Conservation (phyloP, 768 basidiomycete species). For the Leccinum rimulosum region DNA sequence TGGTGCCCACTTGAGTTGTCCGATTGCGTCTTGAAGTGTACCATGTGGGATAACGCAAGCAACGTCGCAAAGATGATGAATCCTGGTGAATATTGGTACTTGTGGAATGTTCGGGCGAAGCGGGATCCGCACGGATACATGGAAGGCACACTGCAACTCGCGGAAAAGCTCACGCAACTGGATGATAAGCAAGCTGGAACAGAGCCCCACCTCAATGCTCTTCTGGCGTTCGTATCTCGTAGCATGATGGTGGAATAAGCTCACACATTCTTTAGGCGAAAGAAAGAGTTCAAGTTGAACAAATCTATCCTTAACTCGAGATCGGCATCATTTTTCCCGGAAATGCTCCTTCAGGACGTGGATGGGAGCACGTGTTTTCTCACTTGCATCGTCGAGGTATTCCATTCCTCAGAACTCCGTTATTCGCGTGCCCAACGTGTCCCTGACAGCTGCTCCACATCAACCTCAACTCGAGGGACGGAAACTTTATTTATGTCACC, state of each 20-base stretch:
- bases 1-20: conserved; percentile 50
- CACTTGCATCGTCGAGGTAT: conserved; percentile 60
- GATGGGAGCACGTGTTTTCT: conserved; percentile 42
- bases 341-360: conserved; percentile 49
- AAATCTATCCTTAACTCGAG: conserved; percentile 18
- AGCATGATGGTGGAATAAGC: not conserved
- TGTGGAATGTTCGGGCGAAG: conserved; percentile 52
- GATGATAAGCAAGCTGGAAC: conserved; percentile 37
- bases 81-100: conserved; percentile 48
- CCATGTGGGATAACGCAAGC: conserved; percentile 57
- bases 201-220: conserved; percentile 40
- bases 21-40: conserved; percentile 48
- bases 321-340: conserved; percentile 35
- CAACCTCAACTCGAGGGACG: conserved; percentile 31
- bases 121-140: conserved; percentile 37
- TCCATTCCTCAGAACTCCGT: conserved; percentile 2
- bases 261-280: conserved; percentile 42
- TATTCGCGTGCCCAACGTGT: not conserved
- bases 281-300: conserved; percentile 37
- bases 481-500: conserved; percentile 52
- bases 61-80: conserved; percentile 42
- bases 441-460: conserved; percentile 45
- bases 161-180: conserved; percentile 43
- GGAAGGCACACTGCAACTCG: conserved; percentile 52
- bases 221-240: conserved; percentile 47